Evolutionary conservation across 2,329 filamentous ascomycete species (phyloP), one percentile per base, ranked within the genome.

Genomic region (Arthrobotrys sphaeroides): DNA sequence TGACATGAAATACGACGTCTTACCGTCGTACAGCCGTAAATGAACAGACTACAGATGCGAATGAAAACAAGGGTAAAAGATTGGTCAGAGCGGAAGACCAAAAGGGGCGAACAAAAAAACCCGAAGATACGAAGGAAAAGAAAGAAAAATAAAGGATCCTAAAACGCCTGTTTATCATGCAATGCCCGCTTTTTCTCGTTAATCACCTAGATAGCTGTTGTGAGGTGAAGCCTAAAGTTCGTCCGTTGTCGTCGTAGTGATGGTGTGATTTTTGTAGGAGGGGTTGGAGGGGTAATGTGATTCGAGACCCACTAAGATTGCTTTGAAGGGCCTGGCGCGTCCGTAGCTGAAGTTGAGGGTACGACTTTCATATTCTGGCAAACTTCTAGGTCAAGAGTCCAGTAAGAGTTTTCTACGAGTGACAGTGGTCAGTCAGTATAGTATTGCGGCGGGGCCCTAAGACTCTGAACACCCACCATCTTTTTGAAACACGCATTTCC

Each of bases 151-250:
- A 18, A 33, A 33, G 1, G 47, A 53, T 20, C 18, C 26, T 26
- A 12, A 43, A 69, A 70, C 66, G 66, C 55, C 66, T 28, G 31
- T 53, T 13, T 62, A 70, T 43, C 42, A 70, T 70, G 66, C 66
- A 61, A 61, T 68, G 28, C 49, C 51, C 28, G n/a, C 28, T 65
- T 40, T 40, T 28, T 28, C n/a, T 33, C 16, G 26, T 6, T 33
- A 2, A n/a, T n/a, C n/a, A n/a, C n/a, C n/a, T n/a, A n/a, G n/a
- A n/a, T n/a, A n/a, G n/a, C n/a, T n/a, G n/a, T n/a, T n/a, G n/a
- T n/a, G n/a, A n/a, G n/a, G n/a, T n/a, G n/a, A n/a, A n/a, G n/a
- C n/a, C n/a, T n/a, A n/a, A n/a, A n/a, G n/a, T n/a, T n/a, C n/a
- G n/a, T n/a, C n/a, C n/a, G n/a, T n/a, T n/a, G n/a, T n/a, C n/a